phyloP scores from a whole-genome alignment of 176 grass and related monocot species.

The Puccinellia tenuiflora region DNA sequence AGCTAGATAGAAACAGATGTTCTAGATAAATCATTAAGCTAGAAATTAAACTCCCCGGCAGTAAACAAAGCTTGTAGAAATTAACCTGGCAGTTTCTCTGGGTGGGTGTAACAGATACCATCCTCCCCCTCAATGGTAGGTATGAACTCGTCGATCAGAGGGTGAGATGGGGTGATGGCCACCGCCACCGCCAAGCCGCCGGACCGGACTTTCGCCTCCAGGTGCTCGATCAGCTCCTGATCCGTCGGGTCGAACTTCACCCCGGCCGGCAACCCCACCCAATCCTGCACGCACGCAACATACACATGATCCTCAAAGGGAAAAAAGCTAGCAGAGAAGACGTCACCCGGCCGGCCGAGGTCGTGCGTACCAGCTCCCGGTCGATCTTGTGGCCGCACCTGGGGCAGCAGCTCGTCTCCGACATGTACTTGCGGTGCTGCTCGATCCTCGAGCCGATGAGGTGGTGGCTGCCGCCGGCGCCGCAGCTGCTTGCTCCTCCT shows the following conservation, averaged over 20 bases:
- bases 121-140: constrained; percentile 88
- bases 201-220: constrained; percentile 61
- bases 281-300: constrained; percentile 35
- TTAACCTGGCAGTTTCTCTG: constrained; percentile 86
- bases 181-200: constrained; percentile 13
- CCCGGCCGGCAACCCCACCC: constrained; percentile 63
- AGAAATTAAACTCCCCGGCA: not conserved
- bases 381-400: constrained; percentile 69
- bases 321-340: constrained; percentile 17
- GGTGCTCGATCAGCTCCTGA: constrained; percentile 92
- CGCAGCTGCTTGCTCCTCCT: not conserved
- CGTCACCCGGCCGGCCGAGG: not conserved
- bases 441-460: constrained; percentile 41
- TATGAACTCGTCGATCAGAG: constrained; percentile 96
- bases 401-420: constrained; percentile 55
- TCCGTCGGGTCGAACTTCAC: constrained; percentile 96
- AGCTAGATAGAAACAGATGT: not conserved
- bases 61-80: not conserved
- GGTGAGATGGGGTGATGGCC: constrained; percentile 16
- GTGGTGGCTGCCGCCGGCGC: not conserved
- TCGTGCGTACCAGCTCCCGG: constrained; percentile 34
- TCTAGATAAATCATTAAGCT: not conserved
- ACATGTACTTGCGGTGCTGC: constrained; percentile 54
- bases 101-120: constrained; percentile 96
- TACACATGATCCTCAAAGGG: not conserved